Evolutionary conservation across 352 stramenopile species (phyloP), one percentile per base, ranked within the genome.

Genomic region (Pythium apleroticum): DNA sequence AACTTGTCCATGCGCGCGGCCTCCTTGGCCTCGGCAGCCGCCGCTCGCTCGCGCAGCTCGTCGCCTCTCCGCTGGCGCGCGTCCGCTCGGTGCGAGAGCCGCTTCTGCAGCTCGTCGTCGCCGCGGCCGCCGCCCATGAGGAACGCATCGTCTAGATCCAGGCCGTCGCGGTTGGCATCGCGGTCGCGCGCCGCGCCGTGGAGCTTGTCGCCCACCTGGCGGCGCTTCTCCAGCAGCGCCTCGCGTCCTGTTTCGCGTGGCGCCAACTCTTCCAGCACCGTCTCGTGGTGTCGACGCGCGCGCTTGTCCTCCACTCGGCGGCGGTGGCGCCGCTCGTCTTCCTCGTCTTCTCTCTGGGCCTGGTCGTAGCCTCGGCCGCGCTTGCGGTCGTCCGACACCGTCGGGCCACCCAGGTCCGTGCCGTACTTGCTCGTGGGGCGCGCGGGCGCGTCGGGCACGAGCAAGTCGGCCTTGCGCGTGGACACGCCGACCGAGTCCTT

Each of bases 1-100:
- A 92, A 92, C 66, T 90, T 89, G 52, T 92, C 80, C 83, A 92
- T 92, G 6, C 83, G 74, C 17, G 79, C 83, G 4, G 74, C 73
- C 55, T 92, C 83, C 33, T 89, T 88, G 1, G 81, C 83, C 81
- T 90, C 41, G 6, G 84, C 61, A 4, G 57, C 63, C 0, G 73
- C 73, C 4, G 76, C 60, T 27, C 80, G 83, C 41, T 80, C 75
- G 15, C 77, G 63, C 12, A 73, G 68, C 45, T 80, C 67, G 25
- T 84, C 67, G 19, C 77, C 68, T 48, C 74, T 79, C 28, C 73
- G 73, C 10, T 71, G 68, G 17, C 82, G 73, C 11, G 63, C 64
- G 8, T 72, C 63, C 12, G 80, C 66, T 22, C 81, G 76, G 3
- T 78, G 70, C 30, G 71, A 57, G 25, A 89, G 63, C 4, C 77